Conservation (phyloP, 2,329 filamentous ascomycete species). For the Nemania diffusa region DNA sequence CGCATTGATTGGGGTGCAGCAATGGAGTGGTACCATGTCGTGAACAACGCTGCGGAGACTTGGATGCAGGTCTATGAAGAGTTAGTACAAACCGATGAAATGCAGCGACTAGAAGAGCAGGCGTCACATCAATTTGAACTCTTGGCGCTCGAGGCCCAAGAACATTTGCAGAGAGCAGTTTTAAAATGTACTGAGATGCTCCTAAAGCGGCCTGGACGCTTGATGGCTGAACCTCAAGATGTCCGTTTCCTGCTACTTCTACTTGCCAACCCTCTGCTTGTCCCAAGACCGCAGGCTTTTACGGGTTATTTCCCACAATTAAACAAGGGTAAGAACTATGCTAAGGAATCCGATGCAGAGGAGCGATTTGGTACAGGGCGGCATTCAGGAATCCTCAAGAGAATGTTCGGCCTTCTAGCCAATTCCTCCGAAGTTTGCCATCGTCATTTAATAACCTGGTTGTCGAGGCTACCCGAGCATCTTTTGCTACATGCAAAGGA, state of each 20-base stretch:
- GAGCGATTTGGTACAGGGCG: conserved; percentile 58
- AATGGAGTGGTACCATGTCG: conserved; percentile 76
- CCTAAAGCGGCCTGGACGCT: conserved; percentile 80
- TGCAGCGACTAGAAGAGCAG: conserved; percentile 48
- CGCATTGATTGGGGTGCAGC: conserved; percentile 80
- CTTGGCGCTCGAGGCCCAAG: conserved; percentile 66
- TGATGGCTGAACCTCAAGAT: conserved; percentile 74
- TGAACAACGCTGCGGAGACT: conserved; percentile 73
- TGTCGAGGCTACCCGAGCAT: conserved; percentile 73
- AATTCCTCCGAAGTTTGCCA: conserved; percentile 81
- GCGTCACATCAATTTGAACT: conserved; percentile 59
- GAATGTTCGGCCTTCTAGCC: conserved; percentile 81
- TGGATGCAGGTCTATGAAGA: conserved; percentile 72
- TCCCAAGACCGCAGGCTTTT: conserved; percentile 57
- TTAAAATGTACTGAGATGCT: conserved; percentile 83
- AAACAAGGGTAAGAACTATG: conserved; percentile 37
- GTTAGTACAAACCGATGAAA: conserved; percentile 54
- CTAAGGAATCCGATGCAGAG: conserved; percentile 32
- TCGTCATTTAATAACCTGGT: conserved; percentile 80
- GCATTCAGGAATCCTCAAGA: conserved; percentile 86
- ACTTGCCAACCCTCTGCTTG: conserved; percentile 80
- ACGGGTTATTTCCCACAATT: conserved; percentile 54
- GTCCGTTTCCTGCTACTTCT: conserved; percentile 82
- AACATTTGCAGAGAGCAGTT: conserved; percentile 74
- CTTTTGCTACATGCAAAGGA: conserved; percentile 81